Percentiles rank a stretch among this genome's conserved stretches.
Evolutionary conservation across 1,284 basidiomycete genomes (phyloP).

Genomic region (Tausonia pullulans): DNA sequence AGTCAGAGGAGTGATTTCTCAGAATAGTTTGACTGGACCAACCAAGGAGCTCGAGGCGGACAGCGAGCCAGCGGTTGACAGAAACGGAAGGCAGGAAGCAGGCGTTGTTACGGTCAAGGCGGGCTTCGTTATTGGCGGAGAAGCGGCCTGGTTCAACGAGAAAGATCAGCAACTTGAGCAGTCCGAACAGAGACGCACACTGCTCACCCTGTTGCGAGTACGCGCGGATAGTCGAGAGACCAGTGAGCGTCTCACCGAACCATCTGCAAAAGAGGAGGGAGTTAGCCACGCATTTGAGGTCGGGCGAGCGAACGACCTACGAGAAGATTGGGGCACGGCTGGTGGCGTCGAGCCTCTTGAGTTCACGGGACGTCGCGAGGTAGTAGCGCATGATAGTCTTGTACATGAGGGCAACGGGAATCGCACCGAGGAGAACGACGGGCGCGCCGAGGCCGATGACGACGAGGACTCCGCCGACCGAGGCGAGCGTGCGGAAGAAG

Average conservation of each 20-base stretch:
- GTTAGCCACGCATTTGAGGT: neutral
- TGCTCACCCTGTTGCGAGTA: constrained; percentile 21
- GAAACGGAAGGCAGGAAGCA: constrained; percentile 41
- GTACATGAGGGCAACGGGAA: constrained; percentile 67
- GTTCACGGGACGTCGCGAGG: constrained; percentile 76
- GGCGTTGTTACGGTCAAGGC: constrained; percentile 43
- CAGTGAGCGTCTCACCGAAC: constrained; percentile 76
- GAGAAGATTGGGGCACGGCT: constrained; percentile 81
- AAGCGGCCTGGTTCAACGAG: constrained; percentile 44
- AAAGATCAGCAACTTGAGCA: neutral
- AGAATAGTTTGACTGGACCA: constrained; percentile 41
- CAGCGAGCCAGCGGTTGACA: constrained; percentile 42
- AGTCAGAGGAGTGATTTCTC: constrained; percentile 58
- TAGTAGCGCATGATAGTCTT: constrained; percentile 75
- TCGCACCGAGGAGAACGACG: constrained; percentile 61
- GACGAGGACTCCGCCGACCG: constrained; percentile 58
- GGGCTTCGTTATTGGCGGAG: constrained; percentile 54
- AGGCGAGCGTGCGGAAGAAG: constrained; percentile 46
- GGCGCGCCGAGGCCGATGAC: constrained; percentile 75
- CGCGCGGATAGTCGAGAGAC: constrained; percentile 71
- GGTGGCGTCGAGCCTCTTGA: constrained; percentile 83
- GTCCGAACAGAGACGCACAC: neutral
- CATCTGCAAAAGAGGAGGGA: constrained; percentile 31
- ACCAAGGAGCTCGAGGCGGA: constrained; percentile 64
- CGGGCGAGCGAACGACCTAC: constrained; percentile 32